Percentiles rank a stretch among this genome's conserved stretches.
These are phyloP conservation scores for Onygenales sp. DNA, from an alignment of 2,329 filamentous ascomycete genomes.

Conservation along the genomic window DNA sequence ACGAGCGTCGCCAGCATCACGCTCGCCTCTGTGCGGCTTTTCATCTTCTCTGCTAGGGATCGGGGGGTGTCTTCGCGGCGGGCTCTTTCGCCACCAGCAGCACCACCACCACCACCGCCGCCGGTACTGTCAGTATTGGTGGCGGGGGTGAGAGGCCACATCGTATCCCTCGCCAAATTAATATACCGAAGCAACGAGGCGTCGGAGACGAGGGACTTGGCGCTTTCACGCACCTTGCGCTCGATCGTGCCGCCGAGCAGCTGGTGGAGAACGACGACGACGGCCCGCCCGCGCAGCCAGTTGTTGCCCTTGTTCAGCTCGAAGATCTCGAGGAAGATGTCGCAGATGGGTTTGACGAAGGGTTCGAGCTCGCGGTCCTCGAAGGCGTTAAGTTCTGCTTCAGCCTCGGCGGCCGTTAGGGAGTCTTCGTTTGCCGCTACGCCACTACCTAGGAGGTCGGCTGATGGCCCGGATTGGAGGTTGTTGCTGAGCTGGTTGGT, in stretches of 20 bases:
- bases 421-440: conserved; percentile 38
- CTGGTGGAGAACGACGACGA: conserved; percentile 93
- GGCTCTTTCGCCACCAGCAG: conserved; percentile 20
- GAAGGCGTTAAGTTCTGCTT: conserved; percentile 88
- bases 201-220: conserved; percentile 64
- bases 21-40: conserved; percentile 76
- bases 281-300: conserved; percentile 90
- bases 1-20: conserved; percentile 81
- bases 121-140: too few relatives aligned
- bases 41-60: conserved; percentile 63
- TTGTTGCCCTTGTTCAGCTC: conserved; percentile 92
- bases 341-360: conserved; percentile 96
- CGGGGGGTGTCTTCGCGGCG: conserved; percentile 46
- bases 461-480: conserved; percentile 11
- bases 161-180: conserved; percentile 57
- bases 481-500: conserved; percentile 40
- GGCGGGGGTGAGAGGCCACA: conserved; percentile 56
- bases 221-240: conserved; percentile 81
- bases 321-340: conserved; percentile 92
- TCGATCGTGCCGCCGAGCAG: conserved; percentile 93
- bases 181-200: conserved; percentile 65
- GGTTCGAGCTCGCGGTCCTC: conserved; percentile 83
- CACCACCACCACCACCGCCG: not conserved
- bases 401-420: conserved; percentile 60
- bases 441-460: conserved; percentile 36